These are phyloP conservation scores for Sugiyamaella valdiviana DNA, from an alignment of 805 yeast species.

Conservation along the genomic window DNA sequence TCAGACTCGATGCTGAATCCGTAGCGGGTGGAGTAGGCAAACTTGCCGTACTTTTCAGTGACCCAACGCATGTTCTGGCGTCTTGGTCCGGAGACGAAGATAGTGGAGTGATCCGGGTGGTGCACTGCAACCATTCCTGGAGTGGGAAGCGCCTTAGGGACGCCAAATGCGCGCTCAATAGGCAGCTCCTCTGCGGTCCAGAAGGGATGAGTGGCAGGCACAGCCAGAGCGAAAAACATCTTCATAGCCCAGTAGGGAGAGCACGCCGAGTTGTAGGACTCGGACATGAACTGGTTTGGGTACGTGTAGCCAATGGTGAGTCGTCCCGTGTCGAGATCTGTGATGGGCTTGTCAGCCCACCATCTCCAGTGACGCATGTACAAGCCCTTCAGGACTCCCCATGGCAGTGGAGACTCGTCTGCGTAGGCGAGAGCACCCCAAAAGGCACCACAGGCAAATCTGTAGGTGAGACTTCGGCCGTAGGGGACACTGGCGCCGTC, in stretches of 20 bases:
- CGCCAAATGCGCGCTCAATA: not conserved
- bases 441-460: conserved; percentile 23
- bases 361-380: conserved; percentile 22
- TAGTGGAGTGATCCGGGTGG: conserved; percentile 7
- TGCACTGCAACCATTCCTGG: conserved; percentile 18
- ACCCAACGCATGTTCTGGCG: conserved; percentile 5
- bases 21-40: conserved; percentile 23
- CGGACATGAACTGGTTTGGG: conserved; percentile 24
- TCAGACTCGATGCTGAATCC: conserved; percentile 21
- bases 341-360: conserved; percentile 25
- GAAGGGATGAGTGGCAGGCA: conserved; percentile 19
- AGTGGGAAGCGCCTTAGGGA: conserved; percentile 2
- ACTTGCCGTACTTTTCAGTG: conserved; percentile 24
- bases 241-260: conserved; percentile 28
- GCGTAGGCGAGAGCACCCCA: conserved; percentile 25
- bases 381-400: conserved; percentile 23
- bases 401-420: conserved; percentile 13
- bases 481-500: conserved; percentile 24
- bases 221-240: conserved; percentile 18
- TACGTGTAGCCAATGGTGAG: conserved; percentile 23
- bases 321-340: conserved; percentile 17
- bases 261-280: conserved; percentile 22
- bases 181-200: conserved; percentile 20
- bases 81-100: conserved; percentile 14
- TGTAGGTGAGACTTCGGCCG: conserved; percentile 25